phyloP scores from a whole-genome alignment of 2,329 filamentous ascomycete genomes.

The Paecilomyces sp. region DNA sequence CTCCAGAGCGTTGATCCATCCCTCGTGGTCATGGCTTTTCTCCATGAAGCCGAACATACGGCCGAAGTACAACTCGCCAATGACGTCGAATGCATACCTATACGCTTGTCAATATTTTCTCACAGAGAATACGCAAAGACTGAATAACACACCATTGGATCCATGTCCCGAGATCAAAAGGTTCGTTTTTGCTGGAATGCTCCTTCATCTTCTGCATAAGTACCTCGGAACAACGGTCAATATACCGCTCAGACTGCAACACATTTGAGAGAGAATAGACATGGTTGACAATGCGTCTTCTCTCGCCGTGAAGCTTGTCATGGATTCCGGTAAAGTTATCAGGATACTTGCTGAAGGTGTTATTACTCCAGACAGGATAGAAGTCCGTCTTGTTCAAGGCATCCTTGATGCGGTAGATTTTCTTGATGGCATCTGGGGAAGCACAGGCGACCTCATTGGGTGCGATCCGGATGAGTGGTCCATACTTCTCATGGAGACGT shows the following conservation, averaged over 20 bases:
- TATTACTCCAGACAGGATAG: slow-evolving; percentile 14
- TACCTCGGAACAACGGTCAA: slow-evolving; percentile 15
- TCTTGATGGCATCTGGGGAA: slow-evolving; percentile 16
- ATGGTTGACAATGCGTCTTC: slow-evolving; percentile 16
- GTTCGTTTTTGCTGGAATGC: slow-evolving; percentile 6
- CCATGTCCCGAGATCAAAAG: slow-evolving; percentile 18
- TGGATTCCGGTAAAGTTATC: slow-evolving; percentile 16
- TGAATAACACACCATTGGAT: slow-evolving; percentile 4
- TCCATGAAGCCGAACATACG: slow-evolving; percentile 18
- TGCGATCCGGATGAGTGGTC: slow-evolving; percentile 14
- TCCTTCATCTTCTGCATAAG: slow-evolving; percentile 12
- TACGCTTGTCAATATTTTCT: not conserved
- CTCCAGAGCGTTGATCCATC: slow-evolving; percentile 30
- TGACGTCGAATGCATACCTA: slow-evolving; percentile 16
- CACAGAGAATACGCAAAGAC: not conserved
- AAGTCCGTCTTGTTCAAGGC: slow-evolving; percentile 18
- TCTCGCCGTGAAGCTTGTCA: slow-evolving; percentile 16
- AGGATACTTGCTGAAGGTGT: slow-evolving; percentile 12
- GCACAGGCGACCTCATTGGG: slow-evolving; percentile 17
- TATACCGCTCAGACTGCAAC: slow-evolving; percentile 17
- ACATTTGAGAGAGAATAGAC: slow-evolving; percentile 20
- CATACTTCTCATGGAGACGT: slow-evolving; percentile 10
- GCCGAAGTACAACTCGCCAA: slow-evolving; percentile 19
- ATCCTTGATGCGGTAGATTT: slow-evolving; percentile 14
- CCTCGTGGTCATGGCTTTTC: slow-evolving; percentile 28